Conservation (phyloP, 2,329 filamentous ascomycete species). For the Chalaropsis ovoidea region DNA sequence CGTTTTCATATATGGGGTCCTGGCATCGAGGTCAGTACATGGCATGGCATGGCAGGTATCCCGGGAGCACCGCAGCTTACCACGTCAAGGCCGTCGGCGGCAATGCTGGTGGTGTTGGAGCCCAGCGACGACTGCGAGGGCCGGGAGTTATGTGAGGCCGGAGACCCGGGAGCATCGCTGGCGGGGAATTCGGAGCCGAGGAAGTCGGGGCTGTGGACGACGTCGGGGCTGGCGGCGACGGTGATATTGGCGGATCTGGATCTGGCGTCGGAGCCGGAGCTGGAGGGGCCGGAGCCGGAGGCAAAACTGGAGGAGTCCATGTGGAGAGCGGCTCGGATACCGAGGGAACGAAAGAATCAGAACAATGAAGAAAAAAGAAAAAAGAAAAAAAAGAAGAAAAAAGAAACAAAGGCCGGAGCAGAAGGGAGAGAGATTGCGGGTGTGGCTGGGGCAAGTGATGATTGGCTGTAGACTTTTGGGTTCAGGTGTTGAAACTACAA, state of each 20-base stretch:
- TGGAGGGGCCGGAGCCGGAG: slow-evolving; percentile 2
- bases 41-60: not conserved
- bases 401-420: not conserved
- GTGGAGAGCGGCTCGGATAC: not conserved
- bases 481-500: not conserved
- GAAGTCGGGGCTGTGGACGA: not conserved
- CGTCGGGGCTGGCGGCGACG: not conserved
- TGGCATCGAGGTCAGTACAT: not conserved
- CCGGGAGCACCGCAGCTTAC: slow-evolving; percentile 10
- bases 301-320: slow-evolving; percentile 11
- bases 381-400: not conserved
- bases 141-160: slow-evolving; percentile 11
- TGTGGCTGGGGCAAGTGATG: slow-evolving; percentile 3
- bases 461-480: slow-evolving; percentile 6
- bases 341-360: not conserved
- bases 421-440: not conserved
- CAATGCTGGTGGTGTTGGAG: slow-evolving; percentile 21
- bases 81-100: slow-evolving; percentile 21
- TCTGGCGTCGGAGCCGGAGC: not conserved
- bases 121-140: slow-evolving; percentile 17
- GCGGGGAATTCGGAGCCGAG: not conserved
- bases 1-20: slow-evolving; percentile 20
- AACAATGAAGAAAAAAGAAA: not conserved
- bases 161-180: not conserved
- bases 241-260: slow-evolving; percentile 1